Evolutionary conservation across 2,329 filamentous ascomycete genomes (phyloP).

Genomic region (Stemphylium beticola): DNA sequence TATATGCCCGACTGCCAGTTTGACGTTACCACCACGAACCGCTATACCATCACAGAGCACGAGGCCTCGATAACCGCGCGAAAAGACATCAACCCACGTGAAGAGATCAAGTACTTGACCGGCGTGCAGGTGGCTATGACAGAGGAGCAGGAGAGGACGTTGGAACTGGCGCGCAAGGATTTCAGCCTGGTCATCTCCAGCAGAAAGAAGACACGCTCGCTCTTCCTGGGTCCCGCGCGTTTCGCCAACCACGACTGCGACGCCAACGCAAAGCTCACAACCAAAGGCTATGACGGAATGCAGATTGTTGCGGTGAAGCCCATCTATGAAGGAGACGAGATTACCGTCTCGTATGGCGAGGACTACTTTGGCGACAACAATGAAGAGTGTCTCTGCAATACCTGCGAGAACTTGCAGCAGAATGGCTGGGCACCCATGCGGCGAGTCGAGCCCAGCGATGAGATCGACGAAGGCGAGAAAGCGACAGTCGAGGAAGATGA

Average conservation of each 20-base stretch:
- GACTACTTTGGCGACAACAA: slow-evolving; percentile 96
- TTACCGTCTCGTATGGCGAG: slow-evolving; percentile 94
- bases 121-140: slow-evolving; percentile 94
- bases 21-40: slow-evolving; percentile 91
- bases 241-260: slow-evolving; percentile 98
- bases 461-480: slow-evolving; percentile 23
- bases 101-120: slow-evolving; percentile 87
- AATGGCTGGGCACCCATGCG: slow-evolving; percentile 79
- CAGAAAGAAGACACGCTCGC: slow-evolving; percentile 83
- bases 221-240: slow-evolving; percentile 93
- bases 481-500: slow-evolving; percentile 19
- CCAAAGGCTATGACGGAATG: slow-evolving; percentile 83
- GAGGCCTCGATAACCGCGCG: slow-evolving; percentile 89
- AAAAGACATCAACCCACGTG: slow-evolving; percentile 76
- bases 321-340: slow-evolving; percentile 88
- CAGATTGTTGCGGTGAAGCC: slow-evolving; percentile 84
- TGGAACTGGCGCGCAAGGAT: slow-evolving; percentile 83
- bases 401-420: slow-evolving; percentile 74
- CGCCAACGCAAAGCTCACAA: slow-evolving; percentile 87
- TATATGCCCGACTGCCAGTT: slow-evolving; percentile 94
- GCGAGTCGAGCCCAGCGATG: slow-evolving; percentile 44
- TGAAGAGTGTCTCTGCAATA: slow-evolving; percentile 89
- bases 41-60: slow-evolving; percentile 88
- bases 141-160: slow-evolving; percentile 81
- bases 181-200: slow-evolving; percentile 97